Percentiles rank a stretch among this genome's conserved stretches.
Conservation (phyloP, 148 eudicot genomes). For the Chenopodium album region DNA sequence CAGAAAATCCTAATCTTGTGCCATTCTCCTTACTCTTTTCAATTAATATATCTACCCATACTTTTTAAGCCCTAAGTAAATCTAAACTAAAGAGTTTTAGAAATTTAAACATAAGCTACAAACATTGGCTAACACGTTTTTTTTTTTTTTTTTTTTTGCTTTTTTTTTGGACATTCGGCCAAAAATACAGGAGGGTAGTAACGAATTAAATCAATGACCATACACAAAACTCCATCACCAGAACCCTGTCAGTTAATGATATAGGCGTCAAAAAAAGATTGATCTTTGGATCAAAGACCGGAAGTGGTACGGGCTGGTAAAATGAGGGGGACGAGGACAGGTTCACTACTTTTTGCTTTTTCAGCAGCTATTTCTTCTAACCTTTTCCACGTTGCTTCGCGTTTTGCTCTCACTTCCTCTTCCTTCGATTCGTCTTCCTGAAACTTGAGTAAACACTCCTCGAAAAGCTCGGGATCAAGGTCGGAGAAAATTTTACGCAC, state of each 20-base stretch:
- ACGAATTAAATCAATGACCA: conserved; percentile 26
- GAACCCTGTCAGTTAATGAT: conserved; percentile 21
- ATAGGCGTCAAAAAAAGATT: conserved; percentile 13
- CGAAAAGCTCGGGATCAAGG: conserved; percentile 59
- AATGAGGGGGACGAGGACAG: conserved; percentile 35
- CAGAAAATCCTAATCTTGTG: conserved; percentile 19
- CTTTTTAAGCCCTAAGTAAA: conserved; percentile 25
- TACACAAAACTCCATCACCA: conserved; percentile 11
- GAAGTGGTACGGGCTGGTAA: conserved; percentile 30
- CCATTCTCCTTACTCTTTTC: conserved; percentile 26
- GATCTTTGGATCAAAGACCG: conserved; percentile 15
- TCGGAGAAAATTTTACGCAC: conserved; percentile 70
- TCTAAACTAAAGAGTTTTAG: conserved; percentile 21
- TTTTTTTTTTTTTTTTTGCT: not conserved
- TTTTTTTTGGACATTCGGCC: conserved; percentile 4
- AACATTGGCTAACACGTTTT: conserved; percentile 1
- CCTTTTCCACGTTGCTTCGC: conserved; percentile 60
- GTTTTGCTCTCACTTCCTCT: conserved; percentile 45
- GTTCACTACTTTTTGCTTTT: conserved; percentile 42
- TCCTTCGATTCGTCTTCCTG: conserved; percentile 62
- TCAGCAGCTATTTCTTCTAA: conserved; percentile 57
- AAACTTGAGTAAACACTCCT: conserved; percentile 62
- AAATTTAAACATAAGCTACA: conserved; percentile 21
- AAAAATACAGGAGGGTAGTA: not conserved
- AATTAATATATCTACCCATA: conserved; percentile 28